Base-by-base conservation (phyloP, 2,329 filamentous ascomycete species). In the Neonectria coccinea region DNA sequence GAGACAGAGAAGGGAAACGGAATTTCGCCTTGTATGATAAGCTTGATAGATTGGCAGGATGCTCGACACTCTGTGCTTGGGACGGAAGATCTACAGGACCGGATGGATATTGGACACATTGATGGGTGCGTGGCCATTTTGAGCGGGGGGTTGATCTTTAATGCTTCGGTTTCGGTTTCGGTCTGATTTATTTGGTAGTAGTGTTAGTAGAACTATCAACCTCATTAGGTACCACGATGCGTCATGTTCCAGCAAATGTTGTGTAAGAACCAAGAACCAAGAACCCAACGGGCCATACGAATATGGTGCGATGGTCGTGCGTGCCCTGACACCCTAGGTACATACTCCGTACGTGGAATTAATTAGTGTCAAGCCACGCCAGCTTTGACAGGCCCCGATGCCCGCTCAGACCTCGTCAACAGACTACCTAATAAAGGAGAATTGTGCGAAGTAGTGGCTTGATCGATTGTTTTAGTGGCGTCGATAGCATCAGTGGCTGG, bases 81-180 rank as follows among this genome's bases (percentile, higher is more conserved):
- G 44, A 62, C 54, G 27, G 59, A 57, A 54, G 54, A 22, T 47
- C 56, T 36, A 59, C 51, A 64, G 61, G 55, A 64, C 51, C 20
- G n/a, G 48, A 33, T 56, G 56, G 61, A 59, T 44, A 63, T 36
- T 18, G 22, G 48, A 54, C 48, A 39, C 54, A 16, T 31, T 52
- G 25, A 47, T 25, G 45, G 41, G 47, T 25, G 42, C 22, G 55
- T 50, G 36, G 14, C 36, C 29, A 33, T 45, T 52, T 52, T 51
- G 16, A 52, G 45, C 33, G 27, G n/a, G 50, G 29, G 36, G 42
- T 44, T 51, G 33, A n/a, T 50, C 27, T 50, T 50, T 31, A 11
- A 39, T 39, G 36, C 14, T n/a, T 39, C 36, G 36, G 36, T 16
- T 36, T n/a, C 36, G 39, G 47, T 14, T 51, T n/a, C n/a, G 25